Evolutionary conservation across 2,329 filamentous ascomycete genomes (phyloP).

Genomic region (Paraphoma sp.): DNA sequence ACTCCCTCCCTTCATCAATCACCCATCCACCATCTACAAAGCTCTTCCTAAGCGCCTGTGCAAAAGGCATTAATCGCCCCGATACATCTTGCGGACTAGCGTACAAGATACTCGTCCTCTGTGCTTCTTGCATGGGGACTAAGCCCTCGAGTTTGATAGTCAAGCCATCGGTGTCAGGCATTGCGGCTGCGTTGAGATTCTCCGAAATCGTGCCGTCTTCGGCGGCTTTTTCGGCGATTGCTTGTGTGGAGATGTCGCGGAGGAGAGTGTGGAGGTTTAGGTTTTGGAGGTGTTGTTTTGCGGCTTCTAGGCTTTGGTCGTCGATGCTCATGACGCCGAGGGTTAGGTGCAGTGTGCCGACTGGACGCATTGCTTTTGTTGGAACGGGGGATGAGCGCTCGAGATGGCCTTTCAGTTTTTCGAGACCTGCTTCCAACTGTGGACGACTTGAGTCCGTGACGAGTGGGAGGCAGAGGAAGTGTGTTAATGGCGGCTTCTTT

Average conservation of each 20-base stretch:
- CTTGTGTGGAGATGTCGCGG: conserved; percentile 21
- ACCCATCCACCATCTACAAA: conserved; percentile 67
- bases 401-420: conserved; percentile 65
- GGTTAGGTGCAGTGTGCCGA: conserved; percentile 84
- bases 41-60: conserved; percentile 58
- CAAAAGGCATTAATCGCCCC: conserved; percentile 63
- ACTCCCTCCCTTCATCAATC: conserved; percentile 63
- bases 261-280: conserved; percentile 51
- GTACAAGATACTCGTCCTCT: conserved; percentile 70
- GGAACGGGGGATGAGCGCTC: conserved; percentile 57
- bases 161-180: conserved; percentile 34
- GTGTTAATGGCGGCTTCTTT: conserved; percentile 64
- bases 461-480: conserved; percentile 80
- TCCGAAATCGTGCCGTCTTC: conserved; percentile 36
- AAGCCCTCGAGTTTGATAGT: conserved; percentile 57
- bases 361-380: conserved; percentile 71
- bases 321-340: conserved; percentile 83
- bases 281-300: conserved; percentile 47
- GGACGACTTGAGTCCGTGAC: conserved; percentile 65
- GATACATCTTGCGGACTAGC: conserved; percentile 64
- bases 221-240: conserved; percentile 17
- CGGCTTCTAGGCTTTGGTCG: conserved; percentile 56
- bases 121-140: conserved; percentile 65
- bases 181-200: conserved; percentile 32
- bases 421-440: conserved; percentile 69